Evolutionary conservation across 768 basidiomycete species (phyloP).

Genomic region (Phylloporus sp.): DNA sequence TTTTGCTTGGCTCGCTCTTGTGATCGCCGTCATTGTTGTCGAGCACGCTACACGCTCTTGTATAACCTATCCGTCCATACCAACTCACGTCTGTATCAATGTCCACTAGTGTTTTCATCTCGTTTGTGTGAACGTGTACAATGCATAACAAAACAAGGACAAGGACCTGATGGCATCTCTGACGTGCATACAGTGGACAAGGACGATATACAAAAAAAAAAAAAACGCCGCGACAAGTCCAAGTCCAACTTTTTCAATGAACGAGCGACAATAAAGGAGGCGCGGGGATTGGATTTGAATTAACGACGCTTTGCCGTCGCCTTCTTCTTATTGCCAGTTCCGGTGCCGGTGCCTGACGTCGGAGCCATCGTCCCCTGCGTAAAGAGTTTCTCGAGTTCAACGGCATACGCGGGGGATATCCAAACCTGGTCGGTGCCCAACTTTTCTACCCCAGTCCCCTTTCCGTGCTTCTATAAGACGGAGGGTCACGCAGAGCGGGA

Average conservation of each 20-base stretch:
- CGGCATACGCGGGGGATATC: not conserved
- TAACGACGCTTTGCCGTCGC: constrained; percentile 22
- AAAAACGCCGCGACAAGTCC: too few relatives aligned
- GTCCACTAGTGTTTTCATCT: constrained; percentile 1
- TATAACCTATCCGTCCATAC: constrained; percentile 15
- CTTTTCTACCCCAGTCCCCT: constrained; percentile 12
- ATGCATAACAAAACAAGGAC: too few relatives aligned
- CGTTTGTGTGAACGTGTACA: not conserved
- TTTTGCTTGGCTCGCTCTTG: constrained; percentile 2
- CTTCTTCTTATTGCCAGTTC: constrained; percentile 19
- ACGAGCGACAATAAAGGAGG: not conserved
- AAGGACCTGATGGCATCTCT: too few relatives aligned
- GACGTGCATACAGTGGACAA: too few relatives aligned
- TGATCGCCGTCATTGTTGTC: not conserved
- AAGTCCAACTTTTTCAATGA: too few relatives aligned
- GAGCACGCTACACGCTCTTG: constrained; percentile 8
- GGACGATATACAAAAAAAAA: not conserved
- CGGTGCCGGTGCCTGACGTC: not conserved
- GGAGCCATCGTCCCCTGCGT: constrained; percentile 1
- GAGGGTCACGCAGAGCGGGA: not conserved
- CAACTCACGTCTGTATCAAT: constrained; percentile 20
- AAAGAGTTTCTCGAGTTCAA: constrained; percentile 3
- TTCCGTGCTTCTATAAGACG: constrained; percentile 23
- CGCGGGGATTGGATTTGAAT: not conserved
- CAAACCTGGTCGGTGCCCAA: constrained; percentile 21